Evolutionary conservation across 2,329 filamentous ascomycete species (phyloP), one percentile per base, ranked within the genome.

Genomic region (Cercospora berteroae): DNA sequence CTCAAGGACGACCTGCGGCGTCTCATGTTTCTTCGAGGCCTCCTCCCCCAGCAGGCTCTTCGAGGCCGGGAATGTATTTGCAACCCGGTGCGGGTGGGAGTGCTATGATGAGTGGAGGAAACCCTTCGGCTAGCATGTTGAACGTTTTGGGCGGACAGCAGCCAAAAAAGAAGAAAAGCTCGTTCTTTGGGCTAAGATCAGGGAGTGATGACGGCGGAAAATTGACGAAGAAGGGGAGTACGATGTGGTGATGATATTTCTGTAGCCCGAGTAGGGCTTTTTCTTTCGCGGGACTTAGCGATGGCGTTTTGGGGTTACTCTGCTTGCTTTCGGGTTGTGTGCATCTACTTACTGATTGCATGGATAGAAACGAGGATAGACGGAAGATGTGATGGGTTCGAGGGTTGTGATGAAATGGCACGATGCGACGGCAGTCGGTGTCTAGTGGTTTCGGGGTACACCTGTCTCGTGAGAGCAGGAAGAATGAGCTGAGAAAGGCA

Each of bases 171-270:
- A 76, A 78, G 73, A 80, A 78, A 74, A 79, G 75, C 67, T 77
- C 74, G 64, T 79, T 80, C 64, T 80, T 76, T 63, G 76, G 78
- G 1, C 62, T 80, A 66, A 73, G 77, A 60, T 75, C 74, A 59
- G 76, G 76, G 27, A 65, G 60, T 39, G 64, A 31, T 12, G 50
- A 59, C 25, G 20, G 71, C 55, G 58, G 67, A 63, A 79, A 77
- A 63, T 69, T 82, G 68, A 75, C 74, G 65, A 82, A 82, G 75
- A 82, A 82, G 73, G 75, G 78, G 65, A 81, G 80, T 68, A 78
- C 79, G 57, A 79, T 82, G 77, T 82, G 81, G 72, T 82, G 29
- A 55, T 50, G 31, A 55, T 16, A 23, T 5, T 25, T 25, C 18
- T 7, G 13, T 5, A 25, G 55, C 2, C 18, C 9, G 7, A 7